Evolutionary conservation across 805 yeast species (phyloP).

Genomic region (Candida tallmaniae): DNA sequence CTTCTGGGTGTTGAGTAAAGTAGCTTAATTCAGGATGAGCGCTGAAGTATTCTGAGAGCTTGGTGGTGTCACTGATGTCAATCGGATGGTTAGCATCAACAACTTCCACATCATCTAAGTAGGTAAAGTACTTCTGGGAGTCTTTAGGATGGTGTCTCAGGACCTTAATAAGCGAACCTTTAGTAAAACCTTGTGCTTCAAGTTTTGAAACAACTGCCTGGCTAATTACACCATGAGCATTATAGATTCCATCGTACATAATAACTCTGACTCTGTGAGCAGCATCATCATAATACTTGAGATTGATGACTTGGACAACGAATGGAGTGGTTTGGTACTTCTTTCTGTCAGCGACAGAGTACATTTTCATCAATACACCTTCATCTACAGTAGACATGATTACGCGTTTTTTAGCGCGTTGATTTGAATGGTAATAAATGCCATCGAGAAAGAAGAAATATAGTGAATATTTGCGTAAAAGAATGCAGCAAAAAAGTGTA

Average conservation of each 20-base stretch:
- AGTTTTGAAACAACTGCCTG: conserved; percentile 40
- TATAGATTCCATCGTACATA: conserved; percentile 35
- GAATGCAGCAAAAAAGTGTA: too few species aligned
- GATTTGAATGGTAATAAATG: too few species aligned
- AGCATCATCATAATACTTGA: conserved; percentile 22
- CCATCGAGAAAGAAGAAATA: too few species aligned
- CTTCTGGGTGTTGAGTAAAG: conserved; percentile 5
- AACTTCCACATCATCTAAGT: conserved; percentile 45
- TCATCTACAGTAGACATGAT: conserved; percentile 5
- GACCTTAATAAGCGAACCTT: conserved; percentile 38
- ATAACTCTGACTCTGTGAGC: conserved; percentile 29
- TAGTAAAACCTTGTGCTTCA: conserved; percentile 41
- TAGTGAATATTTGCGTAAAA: too few species aligned
- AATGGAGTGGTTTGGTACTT: conserved; percentile 19
- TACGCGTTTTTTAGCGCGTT: too few species aligned
- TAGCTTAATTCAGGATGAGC: conserved; percentile 40
- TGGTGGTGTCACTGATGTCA: conserved; percentile 8
- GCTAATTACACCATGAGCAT: conserved; percentile 35
- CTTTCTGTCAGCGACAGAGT: conserved; percentile 9
- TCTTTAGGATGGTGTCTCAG: conserved; percentile 42
- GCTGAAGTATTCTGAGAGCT: conserved; percentile 50
- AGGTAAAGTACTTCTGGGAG: conserved; percentile 44
- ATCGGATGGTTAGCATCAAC: conserved; percentile 15
- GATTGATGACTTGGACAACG: conserved; percentile 30
- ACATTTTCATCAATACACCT: conserved; percentile 11